Evolutionary conservation across 2,329 filamentous ascomycete species (phyloP), one percentile per base, ranked within the genome.

Genomic region (Clarireedia homoeocarpa): DNA sequence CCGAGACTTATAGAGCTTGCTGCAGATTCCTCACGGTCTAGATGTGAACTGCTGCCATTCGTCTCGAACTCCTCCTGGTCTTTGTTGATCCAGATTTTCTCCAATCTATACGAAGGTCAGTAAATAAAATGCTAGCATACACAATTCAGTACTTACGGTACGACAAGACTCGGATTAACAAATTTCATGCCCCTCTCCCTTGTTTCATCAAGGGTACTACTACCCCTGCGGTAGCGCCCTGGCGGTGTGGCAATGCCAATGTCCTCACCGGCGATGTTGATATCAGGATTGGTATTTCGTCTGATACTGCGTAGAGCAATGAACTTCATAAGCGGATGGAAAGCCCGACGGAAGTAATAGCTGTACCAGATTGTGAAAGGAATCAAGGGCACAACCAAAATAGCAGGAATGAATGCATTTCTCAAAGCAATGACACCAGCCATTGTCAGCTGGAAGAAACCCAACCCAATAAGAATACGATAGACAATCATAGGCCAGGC

Each of bases 401-500:
- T 73, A 0, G 90, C 88, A 48, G 87, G 80, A 20, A 85, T 82
- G 63, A 91, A 88, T 0, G 89, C 90, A 50, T 80, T 75, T 55
- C 84, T 80, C 27, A 94, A 74, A 2, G 89, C 89, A 56, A 99
- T 80, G 60, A 92, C 85, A 3, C 92, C 92, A 23, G 89, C 86
- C 79, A 96, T 94, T 48, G 94, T 90, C 23, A 95, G 73, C 71
- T 99, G 91, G 67, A 96, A 96, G 44, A 97, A 82, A 2, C 95
- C 74, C 9, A 96, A 74, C 1, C 94, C 94, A 24, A 96, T 75
- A 55, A 97, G 82, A 58, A 96, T 81, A 38, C 94, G 88, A 67
- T 94, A 90, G 72, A 91, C 96, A 60, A 99, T 96, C 80, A 99
- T 95, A 49, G 88, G 86, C 94, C 94, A 99, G 4, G 91, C 91